Evolutionary conservation across 371 early-diverging fungal species (phyloP).

Genomic region (Mortierella sp.): DNA sequence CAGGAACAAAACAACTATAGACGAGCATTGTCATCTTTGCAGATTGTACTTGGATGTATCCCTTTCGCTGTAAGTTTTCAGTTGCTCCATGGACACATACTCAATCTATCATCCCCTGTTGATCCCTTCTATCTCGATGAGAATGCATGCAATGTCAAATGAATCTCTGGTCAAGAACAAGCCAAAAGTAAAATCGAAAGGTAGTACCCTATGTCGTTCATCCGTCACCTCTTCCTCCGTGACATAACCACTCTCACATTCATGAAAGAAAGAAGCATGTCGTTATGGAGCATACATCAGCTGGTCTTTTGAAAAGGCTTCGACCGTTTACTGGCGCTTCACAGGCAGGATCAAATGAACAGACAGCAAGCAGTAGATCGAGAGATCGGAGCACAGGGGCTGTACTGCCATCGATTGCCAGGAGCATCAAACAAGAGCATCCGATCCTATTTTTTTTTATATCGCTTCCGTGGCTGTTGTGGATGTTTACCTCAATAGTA

Average conservation of each 20-base stretch:
- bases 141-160: neutral
- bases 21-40: too few relatives aligned
- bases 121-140: too few relatives aligned
- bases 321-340: neutral
- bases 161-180: neutral
- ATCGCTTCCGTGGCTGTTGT: neutral
- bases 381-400: neutral
- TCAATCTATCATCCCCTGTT: too few relatives aligned
- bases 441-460: neutral
- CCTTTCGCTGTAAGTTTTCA: too few relatives aligned
- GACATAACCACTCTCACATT: neutral
- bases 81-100: too few relatives aligned
- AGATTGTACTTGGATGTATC: too few relatives aligned
- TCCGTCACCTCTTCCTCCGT: neutral
- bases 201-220: neutral
- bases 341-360: neutral
- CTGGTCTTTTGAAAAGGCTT: neutral
- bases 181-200: neutral
- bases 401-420: neutral
- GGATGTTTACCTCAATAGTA: neutral
- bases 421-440: neutral
- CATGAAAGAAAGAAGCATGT: neutral
- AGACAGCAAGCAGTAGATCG: neutral
- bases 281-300: neutral
- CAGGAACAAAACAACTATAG: neutral